Conservation (phyloP, 2,329 filamentous ascomycete genomes). For the Penicillium sp. region DNA sequence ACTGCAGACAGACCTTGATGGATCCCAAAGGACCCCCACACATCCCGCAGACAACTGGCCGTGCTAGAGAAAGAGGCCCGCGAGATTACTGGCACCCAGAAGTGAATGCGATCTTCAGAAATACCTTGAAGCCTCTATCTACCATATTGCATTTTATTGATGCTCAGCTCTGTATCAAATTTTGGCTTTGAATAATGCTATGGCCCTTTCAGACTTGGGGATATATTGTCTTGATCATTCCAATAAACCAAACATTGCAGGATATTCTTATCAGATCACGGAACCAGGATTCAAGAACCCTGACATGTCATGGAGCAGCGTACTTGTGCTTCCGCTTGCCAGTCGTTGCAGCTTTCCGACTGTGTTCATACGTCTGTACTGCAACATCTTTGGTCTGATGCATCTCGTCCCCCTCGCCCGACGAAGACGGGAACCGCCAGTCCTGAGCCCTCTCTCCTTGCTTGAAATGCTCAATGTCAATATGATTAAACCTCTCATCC, state of each 20-base stretch:
- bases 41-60: slow-evolving; percentile 31
- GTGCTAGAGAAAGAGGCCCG: slow-evolving; percentile 35
- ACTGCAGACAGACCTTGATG: too few species aligned
- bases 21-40: too few species aligned
- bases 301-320: background rate
- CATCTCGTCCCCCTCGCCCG: background rate
- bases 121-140: too few species aligned
- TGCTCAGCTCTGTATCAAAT: slow-evolving; percentile 4
- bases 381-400: background rate
- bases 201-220: background rate
- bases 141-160: too few species aligned
- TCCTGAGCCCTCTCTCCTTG: slow-evolving; percentile 33
- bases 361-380: background rate
- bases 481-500: slow-evolving; percentile 67
- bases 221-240: background rate
- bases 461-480: slow-evolving; percentile 57
- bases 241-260: background rate
- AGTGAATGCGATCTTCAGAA: slow-evolving; percentile 13
- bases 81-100: slow-evolving; percentile 29
- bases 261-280: slow-evolving; percentile 3
- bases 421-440: slow-evolving; percentile 29
- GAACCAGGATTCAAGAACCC: background rate
- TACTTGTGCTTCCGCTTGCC: slow-evolving; percentile 14
- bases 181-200: background rate
- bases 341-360: background rate